These are phyloP conservation scores for Chaetomium tenue DNA, from an alignment of 495 filamentous ascomycete genomes.

Conservation along the genomic window DNA sequence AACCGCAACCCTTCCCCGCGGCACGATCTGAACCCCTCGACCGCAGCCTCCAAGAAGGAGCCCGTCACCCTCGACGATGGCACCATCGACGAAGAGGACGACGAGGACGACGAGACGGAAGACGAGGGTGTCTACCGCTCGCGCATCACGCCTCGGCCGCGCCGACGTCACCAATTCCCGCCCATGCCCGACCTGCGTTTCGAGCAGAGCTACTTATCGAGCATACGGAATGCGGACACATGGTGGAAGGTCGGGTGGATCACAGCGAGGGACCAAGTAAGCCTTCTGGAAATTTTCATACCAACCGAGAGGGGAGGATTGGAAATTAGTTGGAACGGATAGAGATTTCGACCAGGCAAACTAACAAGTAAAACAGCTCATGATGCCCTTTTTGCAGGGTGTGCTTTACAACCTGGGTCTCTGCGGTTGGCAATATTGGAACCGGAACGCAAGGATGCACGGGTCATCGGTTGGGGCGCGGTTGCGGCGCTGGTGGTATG, in stretches of 20 bases:
- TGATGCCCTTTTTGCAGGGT: constrained; percentile 81
- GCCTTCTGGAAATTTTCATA: neutral
- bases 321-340: neutral
- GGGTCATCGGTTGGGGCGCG: constrained; percentile 69
- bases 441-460: constrained; percentile 64
- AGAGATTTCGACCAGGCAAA: neutral
- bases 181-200: constrained; percentile 92
- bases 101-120: constrained; percentile 23
- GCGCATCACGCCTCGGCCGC: constrained; percentile 52
- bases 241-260: constrained; percentile 78
- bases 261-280: constrained; percentile 82
- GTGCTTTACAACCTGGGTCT: constrained; percentile 77
- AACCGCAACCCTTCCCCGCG: constrained; percentile 61
- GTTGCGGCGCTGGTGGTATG: constrained; percentile 85
- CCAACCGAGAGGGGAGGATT: neutral
- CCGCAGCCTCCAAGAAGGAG: constrained; percentile 60
- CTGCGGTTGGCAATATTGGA: constrained; percentile 81
- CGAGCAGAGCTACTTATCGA: constrained; percentile 93
- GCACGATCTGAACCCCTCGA: constrained; percentile 80
- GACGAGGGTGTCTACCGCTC: constrained; percentile 55
- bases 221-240: constrained; percentile 71
- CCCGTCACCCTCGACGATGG: constrained; percentile 39
- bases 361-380: constrained; percentile 52
- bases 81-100: constrained; percentile 21
- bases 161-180: constrained; percentile 61